These are phyloP conservation scores for Phytopythium litorale DNA, from an alignment of 352 stramenopile species.

Conservation along the genomic window DNA sequence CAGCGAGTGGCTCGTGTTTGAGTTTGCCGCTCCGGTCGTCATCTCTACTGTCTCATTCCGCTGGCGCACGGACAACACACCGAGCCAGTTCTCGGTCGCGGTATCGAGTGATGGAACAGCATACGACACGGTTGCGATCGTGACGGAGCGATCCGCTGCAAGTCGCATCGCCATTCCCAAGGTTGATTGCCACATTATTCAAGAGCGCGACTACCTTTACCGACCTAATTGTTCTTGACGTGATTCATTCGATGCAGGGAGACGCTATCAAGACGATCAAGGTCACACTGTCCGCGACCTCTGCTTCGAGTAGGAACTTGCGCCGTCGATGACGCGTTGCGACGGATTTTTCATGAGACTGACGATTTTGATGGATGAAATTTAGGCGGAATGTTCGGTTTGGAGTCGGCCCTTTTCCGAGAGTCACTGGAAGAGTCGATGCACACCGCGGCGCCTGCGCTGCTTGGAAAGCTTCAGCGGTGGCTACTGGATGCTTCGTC, in stretches of 20 bases:
- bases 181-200: slow-evolving; percentile 16
- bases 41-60: slow-evolving; percentile 41
- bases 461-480: slow-evolving; percentile 59
- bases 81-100: slow-evolving; percentile 34
- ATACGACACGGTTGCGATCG: slow-evolving; percentile 47
- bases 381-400: slow-evolving; percentile 38
- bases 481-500: slow-evolving; percentile 66
- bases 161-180: slow-evolving; percentile 42
- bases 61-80: slow-evolving; percentile 41
- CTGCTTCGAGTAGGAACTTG: slow-evolving; percentile 17
- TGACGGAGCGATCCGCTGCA: slow-evolving; percentile 21
- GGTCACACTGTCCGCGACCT: slow-evolving; percentile 35
- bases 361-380: neutral
- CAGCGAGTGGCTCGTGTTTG: slow-evolving; percentile 49
- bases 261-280: slow-evolving; percentile 34
- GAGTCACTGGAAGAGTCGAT: slow-evolving; percentile 36
- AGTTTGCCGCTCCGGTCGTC: slow-evolving; percentile 42
- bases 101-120: slow-evolving; percentile 41
- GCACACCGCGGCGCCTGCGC: slow-evolving; percentile 42
- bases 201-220: neutral
- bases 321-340: neutral
- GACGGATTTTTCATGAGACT: neutral
- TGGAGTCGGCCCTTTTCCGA: slow-evolving; percentile 52
- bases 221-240: neutral
- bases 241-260: slow-evolving; percentile 16